Base-by-base conservation (phyloP, 805 yeast species). In the Naumovozyma baii region DNA sequence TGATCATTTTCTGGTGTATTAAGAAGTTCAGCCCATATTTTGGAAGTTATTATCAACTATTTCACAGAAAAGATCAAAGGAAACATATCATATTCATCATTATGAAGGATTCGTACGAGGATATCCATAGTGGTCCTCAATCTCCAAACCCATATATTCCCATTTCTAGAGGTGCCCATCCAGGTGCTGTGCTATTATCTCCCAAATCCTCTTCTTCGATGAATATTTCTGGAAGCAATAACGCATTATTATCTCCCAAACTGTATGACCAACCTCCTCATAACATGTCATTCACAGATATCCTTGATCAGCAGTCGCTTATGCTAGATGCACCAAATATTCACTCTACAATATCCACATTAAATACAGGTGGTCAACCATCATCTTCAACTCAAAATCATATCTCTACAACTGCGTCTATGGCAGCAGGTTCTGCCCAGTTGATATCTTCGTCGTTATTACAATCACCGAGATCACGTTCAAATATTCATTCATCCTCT, bases 151-250 rank as follows among this genome's bases (percentile, higher is more conserved):
- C 31, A 29, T 29, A 29, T 13, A 29, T 8, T n/a, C 31, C 46
- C 12, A 38, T 47, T 26, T 33, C 50, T 3, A 46, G 63, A 45
- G 51, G 63, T 38, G 62, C 60, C n/a, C 67, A 61, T 39, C 70
- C 70, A 3, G 70, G 70, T 20, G 70, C 69, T 8, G 66, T 61
- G 7, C 47, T 65, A 15, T 42, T 64, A 28, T 62, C 67, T 2
- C 64, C 68, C 15, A 49, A 49, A 36, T 44, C 57, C 4, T 47
- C 57, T 9, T 29, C 31, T 9, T 22, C 26, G 26, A 29, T 29
- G 34, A 30, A 18, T 14, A 31, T 12, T 3, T 29, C 42, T 37
- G 20, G 10, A 34, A 31, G 15, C 37, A 39, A 30, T 37, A 39
- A 25, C 32, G 37, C 28, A 19, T 22, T 33, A 15, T 14, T 33